A percentile compares a stretch with the other conserved stretches of the same genome.
Conservation (phyloP, 179 eudicot species). For the Monotropa hypopitys region DNA sequence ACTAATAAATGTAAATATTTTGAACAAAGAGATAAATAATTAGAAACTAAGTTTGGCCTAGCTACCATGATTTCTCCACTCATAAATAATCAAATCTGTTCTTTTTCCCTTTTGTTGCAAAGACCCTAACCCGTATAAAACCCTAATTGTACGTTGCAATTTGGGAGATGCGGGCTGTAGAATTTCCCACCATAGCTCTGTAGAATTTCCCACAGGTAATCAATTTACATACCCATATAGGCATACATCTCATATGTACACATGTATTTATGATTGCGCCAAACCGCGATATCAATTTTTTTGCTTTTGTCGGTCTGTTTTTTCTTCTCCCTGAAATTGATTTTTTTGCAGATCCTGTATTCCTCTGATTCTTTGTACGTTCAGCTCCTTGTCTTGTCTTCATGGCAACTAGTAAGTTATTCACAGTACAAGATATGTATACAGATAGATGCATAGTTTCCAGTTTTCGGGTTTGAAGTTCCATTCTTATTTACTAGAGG, state of each 20-base stretch:
- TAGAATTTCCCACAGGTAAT: neutral
- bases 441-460: neutral
- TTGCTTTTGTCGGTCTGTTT: neutral
- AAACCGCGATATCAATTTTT: neutral
- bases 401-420: constrained; percentile 18
- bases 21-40: no score
- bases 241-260: neutral
- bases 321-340: neutral
- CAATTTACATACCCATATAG: neutral
- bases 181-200: neutral
- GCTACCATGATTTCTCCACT: no score
- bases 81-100: neutral
- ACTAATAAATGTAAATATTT: no score
- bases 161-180: neutral
- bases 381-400: neutral
- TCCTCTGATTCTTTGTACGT: neutral
- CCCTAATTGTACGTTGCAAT: neutral
- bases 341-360: neutral
- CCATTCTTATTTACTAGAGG: neutral
- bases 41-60: no score
- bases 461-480: neutral
- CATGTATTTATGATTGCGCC: neutral
- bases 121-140: constrained; percentile 1
- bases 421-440: neutral
- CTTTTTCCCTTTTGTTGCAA: neutral